Conservation (phyloP, 225 moss, liverwort and hornwort species). For the Polytrichum commune region DNA sequence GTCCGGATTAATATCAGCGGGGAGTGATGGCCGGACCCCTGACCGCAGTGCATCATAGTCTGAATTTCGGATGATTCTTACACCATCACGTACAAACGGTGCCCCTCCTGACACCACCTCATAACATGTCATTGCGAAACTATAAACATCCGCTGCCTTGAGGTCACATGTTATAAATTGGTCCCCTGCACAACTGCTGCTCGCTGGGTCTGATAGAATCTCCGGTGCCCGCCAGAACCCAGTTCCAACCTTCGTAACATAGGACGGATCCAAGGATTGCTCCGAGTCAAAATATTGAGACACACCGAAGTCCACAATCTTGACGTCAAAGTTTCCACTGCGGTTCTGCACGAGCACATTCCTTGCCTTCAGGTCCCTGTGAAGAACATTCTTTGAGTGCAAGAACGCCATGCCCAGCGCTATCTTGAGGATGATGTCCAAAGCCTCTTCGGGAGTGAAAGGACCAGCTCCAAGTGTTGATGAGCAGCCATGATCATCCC, state of each 20-base stretch:
- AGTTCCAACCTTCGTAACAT: not conserved
- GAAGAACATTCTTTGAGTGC: constrained; percentile 9
- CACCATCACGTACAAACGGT: not conserved
- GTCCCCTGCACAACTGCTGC: not conserved
- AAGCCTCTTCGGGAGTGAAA: constrained; percentile 11
- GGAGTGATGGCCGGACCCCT: constrained; percentile 8
- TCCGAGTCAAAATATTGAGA: not conserved
- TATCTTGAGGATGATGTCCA: constrained; percentile 18
- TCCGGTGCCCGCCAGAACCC: constrained; percentile 10
- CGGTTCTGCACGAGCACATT: constrained; percentile 17
- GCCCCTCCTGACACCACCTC: constrained; percentile 15
- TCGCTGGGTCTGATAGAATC: not conserved
- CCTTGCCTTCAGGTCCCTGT: constrained; percentile 24
- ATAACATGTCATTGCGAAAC: constrained; percentile 26
- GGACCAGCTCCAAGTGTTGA: not conserved
- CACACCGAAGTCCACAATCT: constrained; percentile 16
- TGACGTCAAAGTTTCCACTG: constrained; percentile 11
- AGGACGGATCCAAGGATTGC: not conserved
- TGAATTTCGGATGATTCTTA: not conserved
- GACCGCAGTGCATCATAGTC: not conserved
- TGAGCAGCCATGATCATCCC: too few relatives aligned
- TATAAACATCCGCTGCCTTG: constrained; percentile 21
- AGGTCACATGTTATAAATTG: not conserved
- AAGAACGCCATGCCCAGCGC: constrained; percentile 16
- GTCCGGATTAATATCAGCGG: not conserved